Base-by-base conservation (phyloP, 2,329 filamentous ascomycete genomes). In the Xylariaceae sp. region DNA sequence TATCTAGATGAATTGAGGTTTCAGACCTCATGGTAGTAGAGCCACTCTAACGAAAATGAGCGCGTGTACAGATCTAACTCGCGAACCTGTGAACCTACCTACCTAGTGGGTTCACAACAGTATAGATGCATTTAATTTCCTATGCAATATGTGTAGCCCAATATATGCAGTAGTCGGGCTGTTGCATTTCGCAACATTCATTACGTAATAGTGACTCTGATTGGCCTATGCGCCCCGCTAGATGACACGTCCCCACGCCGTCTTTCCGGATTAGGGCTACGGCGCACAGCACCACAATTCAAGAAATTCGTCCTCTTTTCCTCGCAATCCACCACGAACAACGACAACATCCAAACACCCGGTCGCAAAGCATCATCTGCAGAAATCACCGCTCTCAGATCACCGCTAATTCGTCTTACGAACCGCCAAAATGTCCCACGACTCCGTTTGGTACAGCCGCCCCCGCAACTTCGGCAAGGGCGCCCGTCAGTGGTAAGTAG, bases 391-490 rank as follows among this genome's bases (percentile, higher is more conserved):
- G 49, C 19, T 42, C 46, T 47, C 54, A 46, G 50, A 56, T 47
- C 41, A 46, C 30, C 44, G 26, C 49, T 39, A 52, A 44, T 52
- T 55, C 49, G 49, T 49, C 45, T 37, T 31, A 29, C 54, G 50
- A 56, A 51, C 46, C 50, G 54, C 42, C 50, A 82, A 71, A 68
- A 83, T 81, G 80, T 81, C 78, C 79, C 81, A 82, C 91, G 92
- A 97, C 83, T 91, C 88, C 74, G 91, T 97, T 80, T 99, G 92
- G 91, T 96, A 95, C 87, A 96, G 91, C 73, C 91, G 94, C 77
- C 94, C 94, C 74, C 88, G 91, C 79, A 90, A 78, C 76, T 96
- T 95, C 85, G 92, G 92, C 83, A 96, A 96, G 86, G 92, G 92
- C 80, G 81, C 89, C 77, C 88, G 91, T 78, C 77, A 80, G 75